Conservation (phyloP, 1,284 basidiomycete genomes). For the Irpex rosettiformis region DNA sequence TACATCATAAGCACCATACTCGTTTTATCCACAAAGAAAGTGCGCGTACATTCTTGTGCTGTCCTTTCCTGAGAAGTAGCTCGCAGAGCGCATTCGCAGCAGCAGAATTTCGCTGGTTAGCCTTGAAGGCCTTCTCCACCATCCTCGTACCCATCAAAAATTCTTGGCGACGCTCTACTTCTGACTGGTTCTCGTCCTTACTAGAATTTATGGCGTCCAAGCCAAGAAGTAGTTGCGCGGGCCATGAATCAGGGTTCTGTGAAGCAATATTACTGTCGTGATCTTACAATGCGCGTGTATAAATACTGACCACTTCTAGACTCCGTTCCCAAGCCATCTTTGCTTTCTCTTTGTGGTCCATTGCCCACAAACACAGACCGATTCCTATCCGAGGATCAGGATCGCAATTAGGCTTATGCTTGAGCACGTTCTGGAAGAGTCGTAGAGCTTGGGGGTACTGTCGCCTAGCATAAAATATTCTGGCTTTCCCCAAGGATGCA, state of each 20-base stretch:
- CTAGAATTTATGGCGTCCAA: slow-evolving; percentile 81
- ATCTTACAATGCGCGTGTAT: neutral
- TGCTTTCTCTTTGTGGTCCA: slow-evolving; percentile 78
- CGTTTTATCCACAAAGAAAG: slow-evolving; percentile 9
- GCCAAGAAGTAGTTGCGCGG: slow-evolving; percentile 77
- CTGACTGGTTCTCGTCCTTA: slow-evolving; percentile 57
- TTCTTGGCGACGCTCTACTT: slow-evolving; percentile 56
- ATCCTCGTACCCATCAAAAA: slow-evolving; percentile 62
- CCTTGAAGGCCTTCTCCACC: slow-evolving; percentile 72
- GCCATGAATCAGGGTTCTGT: slow-evolving; percentile 76
- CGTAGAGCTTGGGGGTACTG: slow-evolving; percentile 78
- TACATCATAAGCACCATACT: neutral
- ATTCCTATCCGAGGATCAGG: slow-evolving; percentile 94
- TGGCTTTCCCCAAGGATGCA: slow-evolving; percentile 78
- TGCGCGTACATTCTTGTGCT: slow-evolving; percentile 44
- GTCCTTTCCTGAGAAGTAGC: slow-evolving; percentile 66
- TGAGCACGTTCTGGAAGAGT: slow-evolving; percentile 81
- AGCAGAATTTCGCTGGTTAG: slow-evolving; percentile 71
- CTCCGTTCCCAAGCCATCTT: slow-evolving; percentile 86
- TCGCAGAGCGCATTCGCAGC: slow-evolving; percentile 78
- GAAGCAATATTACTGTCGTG: neutral
- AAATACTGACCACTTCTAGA: slow-evolving; percentile 72
- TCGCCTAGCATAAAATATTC: slow-evolving; percentile 78
- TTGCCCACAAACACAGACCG: slow-evolving; percentile 86
- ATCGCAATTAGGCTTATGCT: slow-evolving; percentile 69